Evolutionary conservation across 1,284 basidiomycete species (phyloP), one percentile per base, ranked within the genome.

Genomic region (Volvariella volvacea): DNA sequence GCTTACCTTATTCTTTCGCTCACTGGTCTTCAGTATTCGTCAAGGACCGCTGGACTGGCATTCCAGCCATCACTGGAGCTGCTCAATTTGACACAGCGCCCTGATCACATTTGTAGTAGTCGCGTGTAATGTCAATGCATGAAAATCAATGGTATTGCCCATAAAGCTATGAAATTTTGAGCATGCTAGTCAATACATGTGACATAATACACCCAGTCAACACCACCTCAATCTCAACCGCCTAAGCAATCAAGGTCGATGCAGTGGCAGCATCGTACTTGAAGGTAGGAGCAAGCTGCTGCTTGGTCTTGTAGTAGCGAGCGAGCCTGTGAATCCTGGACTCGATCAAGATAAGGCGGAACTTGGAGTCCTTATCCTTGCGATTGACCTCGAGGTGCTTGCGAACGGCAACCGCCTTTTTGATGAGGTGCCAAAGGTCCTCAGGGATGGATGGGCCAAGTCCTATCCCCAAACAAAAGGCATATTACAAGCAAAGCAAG

Each of bases 381-480:
- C 95, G 87, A 90, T 97, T 98, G 61, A 83, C 80, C 74, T 97
- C 92, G 59, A 99, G 83, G 74, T 98, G 95, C 82, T 98, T 98
- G 73, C 95, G 92, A 64, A 99, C 92, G 57, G 90, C 80, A 65
- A 98, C 94, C 66, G 95, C 95, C 85, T 98, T 98, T 87, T 98
- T 98, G 81, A 98, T 88, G 68, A 97, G 86, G 83, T 93, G 88
- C 88, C 92, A 97, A 51, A 98, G 87, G 81, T 98, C 95, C 83
- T 99, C 95, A 60, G 95, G 95, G 75, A 98, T 92, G 72, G 86
- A 80, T 62, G 94, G 94, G 66, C 88, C 94, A 71, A 98, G 89
- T 73, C 92, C 92, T 94, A 71, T 74, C 68, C 71, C 72, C 70
- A 75, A 75, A 74, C 73, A 75, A 73, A 74, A 74, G 70, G 71